A percentile compares a stretch with the other conserved stretches of the same genome.
Conservation (phyloP, 352 stramenopile species). For the Pythium angustatum region DNA sequence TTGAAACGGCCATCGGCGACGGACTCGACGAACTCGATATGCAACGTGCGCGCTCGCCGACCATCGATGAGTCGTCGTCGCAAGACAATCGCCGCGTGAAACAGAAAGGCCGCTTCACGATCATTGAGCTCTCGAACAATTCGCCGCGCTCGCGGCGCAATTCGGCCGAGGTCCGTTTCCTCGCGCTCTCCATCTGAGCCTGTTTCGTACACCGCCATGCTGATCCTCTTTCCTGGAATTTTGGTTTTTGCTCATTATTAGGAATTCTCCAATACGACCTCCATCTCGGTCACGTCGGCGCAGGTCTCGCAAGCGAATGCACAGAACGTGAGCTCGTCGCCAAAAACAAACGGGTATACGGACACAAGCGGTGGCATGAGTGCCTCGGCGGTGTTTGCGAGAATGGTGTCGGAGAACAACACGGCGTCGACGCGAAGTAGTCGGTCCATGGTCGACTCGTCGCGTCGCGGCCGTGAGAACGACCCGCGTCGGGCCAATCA, state of each 20-base stretch:
- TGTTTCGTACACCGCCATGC: neutral
- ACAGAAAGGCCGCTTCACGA: conserved; percentile 81
- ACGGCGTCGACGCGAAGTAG: conserved; percentile 1
- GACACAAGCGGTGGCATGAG: conserved; percentile 3
- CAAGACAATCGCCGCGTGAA: conserved; percentile 42
- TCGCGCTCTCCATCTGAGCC: conserved; percentile 6
- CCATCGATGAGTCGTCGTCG: conserved; percentile 22
- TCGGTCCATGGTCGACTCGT: conserved; percentile 15
- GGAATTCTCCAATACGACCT: conserved; percentile 57
- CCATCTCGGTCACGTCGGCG: conserved; percentile 40
- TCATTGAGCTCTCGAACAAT: conserved; percentile 75
- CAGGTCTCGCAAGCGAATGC: conserved; percentile 32
- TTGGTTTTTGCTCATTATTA: conserved; percentile 25
- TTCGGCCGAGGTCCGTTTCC: conserved; percentile 47
- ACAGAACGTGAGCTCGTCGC: conserved; percentile 20
- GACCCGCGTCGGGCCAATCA: neutral
- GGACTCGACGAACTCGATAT: neutral
- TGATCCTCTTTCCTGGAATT: neutral
- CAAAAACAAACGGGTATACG: neutral
- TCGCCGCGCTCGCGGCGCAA: conserved; percentile 54
- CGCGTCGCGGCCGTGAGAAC: conserved; percentile 11
- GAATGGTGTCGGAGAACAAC: conserved; percentile 21
- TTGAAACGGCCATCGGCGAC: neutral
- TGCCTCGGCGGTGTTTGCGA: conserved; percentile 16
- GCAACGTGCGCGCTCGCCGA: conserved; percentile 6